phyloP scores from a whole-genome alignment of 2,329 filamentous ascomycete genomes.

The Aspergillus arachidicola region DNA sequence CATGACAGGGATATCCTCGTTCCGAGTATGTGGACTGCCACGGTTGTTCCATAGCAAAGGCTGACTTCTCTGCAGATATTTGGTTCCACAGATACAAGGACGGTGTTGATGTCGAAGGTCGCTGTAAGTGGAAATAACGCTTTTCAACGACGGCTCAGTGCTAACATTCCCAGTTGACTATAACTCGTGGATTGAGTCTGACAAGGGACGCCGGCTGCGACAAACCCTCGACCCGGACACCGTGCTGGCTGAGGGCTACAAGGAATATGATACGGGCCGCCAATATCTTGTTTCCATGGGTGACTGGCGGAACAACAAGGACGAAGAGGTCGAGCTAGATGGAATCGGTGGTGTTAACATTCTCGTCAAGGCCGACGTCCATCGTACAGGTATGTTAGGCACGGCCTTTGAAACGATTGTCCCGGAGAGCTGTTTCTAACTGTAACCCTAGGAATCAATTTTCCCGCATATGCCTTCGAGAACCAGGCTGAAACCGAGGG shows the following conservation, averaged over 20 bases:
- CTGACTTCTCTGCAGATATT: constrained; percentile 65
- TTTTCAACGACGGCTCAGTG: not conserved
- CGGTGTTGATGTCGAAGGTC: constrained; percentile 84
- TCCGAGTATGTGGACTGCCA: constrained; percentile 69
- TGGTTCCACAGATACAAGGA: constrained; percentile 61
- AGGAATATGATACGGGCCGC: constrained; percentile 87
- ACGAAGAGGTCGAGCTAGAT: constrained; percentile 88
- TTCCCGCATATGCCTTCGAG: constrained; percentile 94
- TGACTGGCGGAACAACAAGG: constrained; percentile 88
- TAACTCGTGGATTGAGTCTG: constrained; percentile 97
- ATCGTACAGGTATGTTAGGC: constrained; percentile 73
- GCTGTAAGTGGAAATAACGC: constrained; percentile 66
- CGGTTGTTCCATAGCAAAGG: not conserved
- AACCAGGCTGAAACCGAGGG: constrained; percentile 99
- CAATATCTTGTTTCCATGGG: constrained; percentile 89
- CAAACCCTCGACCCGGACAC: constrained; percentile 74
- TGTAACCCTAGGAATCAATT: constrained; percentile 77
- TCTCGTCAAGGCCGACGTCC: constrained; percentile 95
- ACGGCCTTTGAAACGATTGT: not conserved
- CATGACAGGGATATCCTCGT: constrained; percentile 93
- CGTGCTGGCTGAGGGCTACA: constrained; percentile 92
- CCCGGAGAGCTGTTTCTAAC: constrained; percentile 23
- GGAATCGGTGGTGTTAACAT: constrained; percentile 98
- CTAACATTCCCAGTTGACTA: constrained; percentile 73
- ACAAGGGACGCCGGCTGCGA: constrained; percentile 77